Evolutionary conservation across 768 basidiomycete species (phyloP).

Genomic region (Lyophyllum atratum): DNA sequence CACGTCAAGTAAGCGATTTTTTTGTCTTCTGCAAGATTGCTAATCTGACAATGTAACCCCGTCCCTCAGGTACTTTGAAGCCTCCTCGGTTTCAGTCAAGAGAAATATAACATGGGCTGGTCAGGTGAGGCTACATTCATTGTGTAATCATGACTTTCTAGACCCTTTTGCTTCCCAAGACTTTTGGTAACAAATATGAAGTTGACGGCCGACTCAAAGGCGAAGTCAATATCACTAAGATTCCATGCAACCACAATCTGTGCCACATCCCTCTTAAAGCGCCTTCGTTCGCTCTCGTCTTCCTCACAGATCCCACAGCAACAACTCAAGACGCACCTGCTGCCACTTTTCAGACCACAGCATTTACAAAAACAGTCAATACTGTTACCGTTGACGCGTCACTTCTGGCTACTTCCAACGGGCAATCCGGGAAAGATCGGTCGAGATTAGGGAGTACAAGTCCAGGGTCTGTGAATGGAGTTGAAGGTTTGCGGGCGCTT

Average conservation of each 20-base stretch:
- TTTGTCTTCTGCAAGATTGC: neutral
- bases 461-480: slow-evolving; percentile 18
- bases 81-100: slow-evolving; percentile 59
- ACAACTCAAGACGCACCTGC: slow-evolving; percentile 29
- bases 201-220: slow-evolving; percentile 72
- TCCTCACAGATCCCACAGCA: neutral
- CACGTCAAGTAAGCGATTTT: slow-evolving; percentile 55
- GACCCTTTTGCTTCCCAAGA: slow-evolving; percentile 34
- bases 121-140: slow-evolving; percentile 48
- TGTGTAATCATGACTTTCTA: neutral
- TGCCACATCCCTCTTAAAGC: neutral
- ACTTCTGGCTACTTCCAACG: slow-evolving; percentile 55
- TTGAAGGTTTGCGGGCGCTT: neutral
- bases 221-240: slow-evolving; percentile 51
- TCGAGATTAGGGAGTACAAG: slow-evolving; percentile 32
- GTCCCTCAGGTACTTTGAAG: slow-evolving; percentile 51
- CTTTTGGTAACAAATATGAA: slow-evolving; percentile 60
- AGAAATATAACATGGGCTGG: slow-evolving; percentile 78
- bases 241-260: slow-evolving; percentile 57
- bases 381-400: slow-evolving; percentile 57
- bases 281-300: neutral
- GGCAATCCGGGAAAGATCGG: slow-evolving; percentile 31
- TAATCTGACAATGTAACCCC: neutral
- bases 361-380: slow-evolving; percentile 50
- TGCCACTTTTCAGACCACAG: slow-evolving; percentile 58